These are phyloP conservation scores for Colletotrichum sp. DNA, from an alignment of 2,329 filamentous ascomycete genomes.

Conservation along the genomic window DNA sequence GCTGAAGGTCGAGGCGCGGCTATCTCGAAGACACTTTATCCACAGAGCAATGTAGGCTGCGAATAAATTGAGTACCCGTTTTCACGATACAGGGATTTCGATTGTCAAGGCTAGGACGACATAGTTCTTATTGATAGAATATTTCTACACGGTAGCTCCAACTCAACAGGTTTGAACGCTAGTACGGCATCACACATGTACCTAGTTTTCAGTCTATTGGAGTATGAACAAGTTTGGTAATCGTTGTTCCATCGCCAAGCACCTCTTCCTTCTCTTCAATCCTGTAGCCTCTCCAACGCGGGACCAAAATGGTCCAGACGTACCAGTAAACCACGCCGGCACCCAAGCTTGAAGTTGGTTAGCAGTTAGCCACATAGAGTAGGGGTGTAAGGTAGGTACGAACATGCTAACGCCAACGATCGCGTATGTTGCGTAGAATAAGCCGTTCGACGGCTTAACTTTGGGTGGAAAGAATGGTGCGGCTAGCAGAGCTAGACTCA, in stretches of 20 bases:
- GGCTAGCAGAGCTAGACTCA: slow-evolving; percentile 60
- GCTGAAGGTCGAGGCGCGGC: background rate
- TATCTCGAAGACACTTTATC: background rate
- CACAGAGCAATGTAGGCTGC: background rate
- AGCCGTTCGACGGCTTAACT: slow-evolving; percentile 44
- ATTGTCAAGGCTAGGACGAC: background rate
- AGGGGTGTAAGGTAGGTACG: slow-evolving; percentile 31
- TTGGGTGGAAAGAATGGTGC: slow-evolving; percentile 68
- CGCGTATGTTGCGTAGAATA: slow-evolving; percentile 61
- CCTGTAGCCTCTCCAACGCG: slow-evolving; percentile 62
- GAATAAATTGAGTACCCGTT: background rate
- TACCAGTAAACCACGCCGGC: slow-evolving; percentile 72
- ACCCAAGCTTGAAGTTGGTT: slow-evolving; percentile 50
- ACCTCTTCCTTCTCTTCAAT: slow-evolving; percentile 66
- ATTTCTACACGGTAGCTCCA: background rate
- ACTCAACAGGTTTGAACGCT: background rate
- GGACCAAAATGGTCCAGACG: slow-evolving; percentile 67
- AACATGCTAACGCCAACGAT: slow-evolving; percentile 58
- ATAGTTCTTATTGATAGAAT: background rate
- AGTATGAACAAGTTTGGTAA: slow-evolving; percentile 60
- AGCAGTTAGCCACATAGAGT: background rate
- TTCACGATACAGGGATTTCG: background rate
- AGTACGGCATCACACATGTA: background rate
- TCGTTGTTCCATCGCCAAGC: slow-evolving; percentile 69
- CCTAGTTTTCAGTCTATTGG: background rate